Evolutionary conservation across 352 stramenopile genomes (phyloP), one percentile per base, ranked within the genome.

Genomic region (Albugo candida): DNA sequence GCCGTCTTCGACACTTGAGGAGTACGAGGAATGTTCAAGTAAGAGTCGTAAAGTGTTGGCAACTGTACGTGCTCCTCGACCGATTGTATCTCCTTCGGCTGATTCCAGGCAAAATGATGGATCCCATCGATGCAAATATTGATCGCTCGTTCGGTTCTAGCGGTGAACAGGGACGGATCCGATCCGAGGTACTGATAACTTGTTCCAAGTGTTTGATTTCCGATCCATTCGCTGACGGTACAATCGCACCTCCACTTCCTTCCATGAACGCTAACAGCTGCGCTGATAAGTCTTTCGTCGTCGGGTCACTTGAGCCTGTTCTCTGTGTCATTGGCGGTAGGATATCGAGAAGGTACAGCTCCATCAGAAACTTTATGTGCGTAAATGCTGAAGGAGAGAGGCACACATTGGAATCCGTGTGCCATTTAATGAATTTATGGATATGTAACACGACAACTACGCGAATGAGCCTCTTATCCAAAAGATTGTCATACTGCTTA

Each of bases 21-120:
- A 88, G 31, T 68, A 70, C 66, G 87, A 91, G 49, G 83, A 95
- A 42, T 70, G 77, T 44, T 93, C 81, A 27, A 95, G 64, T 64
- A 95, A 81, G 18, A 92, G 52, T 12, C 83, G 80, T 45, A 95
- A 46, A 56, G 91, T 76, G 36, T 70, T 61, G 18, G 84, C 84
- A 36, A 70, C 83, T 14, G 64, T 81, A 49, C 93, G 65, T 51
- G 93, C 84, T 44, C 84, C 84, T 34, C 84, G 77, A 62, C 94
- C 81, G 40, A 76, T 81, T 19, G 83, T 71, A 37, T 57, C 65
- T 11, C 50, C 61, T 51, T 95, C 80, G 53, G 89, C 77, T 55
- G 81, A 80, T 40, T 85, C 65, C n/a, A 76, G 64, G 13, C 94
- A 64, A 47, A 95, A 94, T 17, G 79, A 67, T 53, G 1, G 69